Evolutionary conservation across 1,284 basidiomycete genomes (phyloP).

Genomic region (Violaceomyces palustris): DNA sequence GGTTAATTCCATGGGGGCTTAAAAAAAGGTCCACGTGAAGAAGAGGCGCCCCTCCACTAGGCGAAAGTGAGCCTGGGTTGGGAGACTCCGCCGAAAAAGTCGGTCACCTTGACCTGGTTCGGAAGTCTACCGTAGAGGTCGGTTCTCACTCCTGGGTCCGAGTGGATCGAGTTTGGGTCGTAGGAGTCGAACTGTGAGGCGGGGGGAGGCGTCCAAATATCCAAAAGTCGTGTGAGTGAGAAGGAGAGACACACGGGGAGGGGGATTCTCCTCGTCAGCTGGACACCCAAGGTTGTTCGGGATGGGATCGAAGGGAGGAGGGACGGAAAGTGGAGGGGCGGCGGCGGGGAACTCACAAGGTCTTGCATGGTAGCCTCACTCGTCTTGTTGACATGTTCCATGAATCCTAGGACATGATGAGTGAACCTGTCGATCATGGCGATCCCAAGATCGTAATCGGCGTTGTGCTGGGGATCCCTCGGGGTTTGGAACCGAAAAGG

Average conservation of each 20-base stretch:
- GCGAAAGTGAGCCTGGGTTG: constrained; percentile 66
- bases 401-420: constrained; percentile 81
- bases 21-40: too few species aligned
- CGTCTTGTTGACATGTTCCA: constrained; percentile 89
- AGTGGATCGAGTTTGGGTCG: constrained; percentile 69
- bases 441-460: constrained; percentile 87
- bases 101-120: constrained; percentile 72
- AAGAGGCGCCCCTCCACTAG: too few species aligned
- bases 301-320: background rate
- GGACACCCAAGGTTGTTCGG: too few species aligned
- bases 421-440: constrained; percentile 94
- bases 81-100: constrained; percentile 90
- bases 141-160: constrained; percentile 77
- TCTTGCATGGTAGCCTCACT: constrained; percentile 74
- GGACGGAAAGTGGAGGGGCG: background rate
- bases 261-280: too few species aligned
- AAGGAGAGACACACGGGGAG: too few species aligned
- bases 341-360: constrained; percentile 54
- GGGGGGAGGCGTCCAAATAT: too few species aligned
- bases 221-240: too few species aligned
- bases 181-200: constrained; percentile 68
- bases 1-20: too few species aligned
- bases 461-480: constrained; percentile 72
- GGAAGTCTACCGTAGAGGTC: constrained; percentile 74
- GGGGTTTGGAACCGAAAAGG: background rate